A percentile compares a stretch with the other conserved stretches of the same genome.
These are phyloP conservation scores for Amauroascus niger DNA, from an alignment of 2,329 filamentous ascomycete species.

Conservation along the genomic window DNA sequence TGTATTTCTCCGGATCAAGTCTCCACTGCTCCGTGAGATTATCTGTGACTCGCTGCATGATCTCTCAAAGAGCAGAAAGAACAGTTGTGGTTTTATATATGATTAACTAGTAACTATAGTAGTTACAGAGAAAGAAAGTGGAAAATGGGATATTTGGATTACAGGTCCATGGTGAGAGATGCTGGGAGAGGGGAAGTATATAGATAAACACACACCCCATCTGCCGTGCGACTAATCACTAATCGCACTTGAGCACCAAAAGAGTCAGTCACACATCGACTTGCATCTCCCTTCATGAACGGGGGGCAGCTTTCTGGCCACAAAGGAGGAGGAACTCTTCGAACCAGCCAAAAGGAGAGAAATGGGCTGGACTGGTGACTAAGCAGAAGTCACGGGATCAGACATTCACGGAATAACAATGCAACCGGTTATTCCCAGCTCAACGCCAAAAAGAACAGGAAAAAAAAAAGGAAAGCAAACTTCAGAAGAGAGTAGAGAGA, in stretches of 20 bases:
- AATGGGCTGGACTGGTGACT: no score
- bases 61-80: background rate
- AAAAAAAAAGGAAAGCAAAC: background rate
- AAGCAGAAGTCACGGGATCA: no score
- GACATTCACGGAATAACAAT: background rate
- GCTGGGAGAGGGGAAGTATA: background rate
- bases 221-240: background rate
- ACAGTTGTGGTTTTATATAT: no score
- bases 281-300: no score
- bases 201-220: background rate
- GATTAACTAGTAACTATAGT: background rate
- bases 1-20: slow-evolving; percentile 3
- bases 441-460: background rate
- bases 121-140: background rate
- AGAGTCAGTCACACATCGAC: no score
- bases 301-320: no score
- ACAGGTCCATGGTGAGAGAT: background rate
- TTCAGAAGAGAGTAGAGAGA: background rate
- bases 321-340: no score
- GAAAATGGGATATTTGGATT: background rate
- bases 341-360: no score
- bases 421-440: background rate
- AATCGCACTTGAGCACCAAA: no score
- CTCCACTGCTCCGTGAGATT: background rate
- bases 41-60: background rate